Evolutionary conservation across 805 yeast genomes (phyloP), one percentile per base, ranked within the genome.

Genomic region (Hemisphaericaspora nanyangensis): DNA sequence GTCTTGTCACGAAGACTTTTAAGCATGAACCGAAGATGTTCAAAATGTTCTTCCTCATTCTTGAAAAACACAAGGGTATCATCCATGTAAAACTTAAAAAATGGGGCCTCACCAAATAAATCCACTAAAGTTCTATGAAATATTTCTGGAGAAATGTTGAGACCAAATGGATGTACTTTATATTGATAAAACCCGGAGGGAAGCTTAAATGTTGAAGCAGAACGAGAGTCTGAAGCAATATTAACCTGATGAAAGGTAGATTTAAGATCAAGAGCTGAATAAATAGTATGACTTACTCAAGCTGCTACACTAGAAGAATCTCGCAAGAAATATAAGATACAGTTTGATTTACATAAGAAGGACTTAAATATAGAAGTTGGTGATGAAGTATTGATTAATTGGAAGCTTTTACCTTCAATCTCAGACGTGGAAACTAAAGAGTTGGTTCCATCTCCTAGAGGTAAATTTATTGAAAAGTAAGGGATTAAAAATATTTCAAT

Each of bases 341-440:
- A 25, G 7, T 25, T 25, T 25, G 27, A 25, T 7, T 25, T 25
- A 25, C 27, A 25, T 7, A n/a, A n/a, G n/a, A 16, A 15, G 17
- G 7, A 18, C 17, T n/a, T 25, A 5, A 29, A 33, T 10, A 33
- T 33, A 13, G 29, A 33, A 13, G 19, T 25, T 12, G 35, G 35
- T 16, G 35, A 33, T 25, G 5, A 33, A 15, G 35, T 33, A 16
- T 33, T 24, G n/a, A 24, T 33, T 13, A 33, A 25, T 15, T 25
- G 22, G 13, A 33, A 32, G 17, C 22, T 17, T 15, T 18, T 32
- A 8, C 29, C 15, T 8, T 11, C 18, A 8, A 33, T 33, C 19
- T 29, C 35, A 8, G 28, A 22, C 17, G 35, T 33, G n/a, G 20
- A 22, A 15, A 24, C 17, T 17, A 19, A 17, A 15, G 20, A 24